phyloP scores from a whole-genome alignment of 768 basidiomycete genomes.

The Holtermanniella nyarrowii region DNA sequence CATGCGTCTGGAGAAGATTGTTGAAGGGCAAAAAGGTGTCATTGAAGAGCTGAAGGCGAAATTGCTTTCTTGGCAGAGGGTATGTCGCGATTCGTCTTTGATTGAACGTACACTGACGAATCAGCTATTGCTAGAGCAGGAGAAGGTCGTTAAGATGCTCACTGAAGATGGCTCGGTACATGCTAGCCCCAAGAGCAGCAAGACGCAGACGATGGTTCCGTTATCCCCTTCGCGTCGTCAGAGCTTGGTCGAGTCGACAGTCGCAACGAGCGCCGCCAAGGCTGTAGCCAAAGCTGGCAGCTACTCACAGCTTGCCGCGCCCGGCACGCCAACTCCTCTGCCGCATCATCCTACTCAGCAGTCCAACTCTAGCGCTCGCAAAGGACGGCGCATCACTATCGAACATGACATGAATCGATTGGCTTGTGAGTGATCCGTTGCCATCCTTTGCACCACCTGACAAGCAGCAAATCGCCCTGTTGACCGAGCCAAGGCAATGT shows the following conservation, averaged over 20 bases:
- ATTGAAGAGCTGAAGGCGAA: conserved; percentile 35
- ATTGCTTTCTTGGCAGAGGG: conserved; percentile 31
- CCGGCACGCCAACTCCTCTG: conserved; percentile 20
- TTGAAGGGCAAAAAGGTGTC: conserved; percentile 29
- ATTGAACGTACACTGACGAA: background rate
- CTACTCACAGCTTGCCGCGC: conserved; percentile 18
- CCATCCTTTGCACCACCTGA: too few relatives aligned
- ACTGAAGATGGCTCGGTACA: conserved; percentile 8
- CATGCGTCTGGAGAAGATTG: conserved; percentile 31
- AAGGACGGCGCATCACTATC: conserved; percentile 29
- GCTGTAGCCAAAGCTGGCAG: conserved; percentile 2
- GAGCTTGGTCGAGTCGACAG: conserved; percentile 5
- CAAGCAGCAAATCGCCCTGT: too few relatives aligned
- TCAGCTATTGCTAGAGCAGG: conserved; percentile 29
- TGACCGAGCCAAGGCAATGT: background rate
- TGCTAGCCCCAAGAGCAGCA: background rate
- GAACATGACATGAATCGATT: conserved; percentile 35
- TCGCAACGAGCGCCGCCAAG: background rate
- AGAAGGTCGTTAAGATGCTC: conserved; percentile 25
- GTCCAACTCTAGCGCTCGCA: conserved; percentile 21
- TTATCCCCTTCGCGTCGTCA: conserved; percentile 1
- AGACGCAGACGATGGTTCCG: conserved; percentile 1
- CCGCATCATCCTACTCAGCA: conserved; percentile 28
- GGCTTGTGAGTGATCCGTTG: conserved; percentile 16
- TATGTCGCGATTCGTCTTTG: conserved; percentile 8